Base-by-base conservation (phyloP, 768 basidiomycete genomes). In the Lactifluus subvellereus region DNA sequence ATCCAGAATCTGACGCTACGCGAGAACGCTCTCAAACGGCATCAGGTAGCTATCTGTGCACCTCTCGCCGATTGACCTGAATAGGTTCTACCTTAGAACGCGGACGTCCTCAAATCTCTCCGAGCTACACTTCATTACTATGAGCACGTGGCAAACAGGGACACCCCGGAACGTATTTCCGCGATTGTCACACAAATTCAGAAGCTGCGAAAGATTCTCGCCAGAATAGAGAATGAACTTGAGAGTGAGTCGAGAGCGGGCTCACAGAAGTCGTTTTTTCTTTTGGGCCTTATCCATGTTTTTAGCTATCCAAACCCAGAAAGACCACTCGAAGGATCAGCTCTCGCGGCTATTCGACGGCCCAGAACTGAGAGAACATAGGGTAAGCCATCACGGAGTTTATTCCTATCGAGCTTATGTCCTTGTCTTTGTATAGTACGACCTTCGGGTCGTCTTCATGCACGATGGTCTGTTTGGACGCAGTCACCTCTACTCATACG, bases 381-480 rank as follows among this genome's bases (percentile, higher is more conserved):
- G 79, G 66, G 89, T 84, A 62, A 38, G 80, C 75, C 43, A 52
- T 9, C 42, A 27, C 51, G 7, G 4, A 1, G 6, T 33, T 45
- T 53, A 22, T 37, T 6, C 27, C 13, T 54, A 18, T 5, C 32
- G 22, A 14, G 33, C 48, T 52, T 20, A 51, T 45, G 20, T 13
- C 42, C 30, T 30, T 18, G 43, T 43, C 18, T 43, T 16, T 49
- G 6, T 35, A n/a, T 11, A 92, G 89, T 94, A 92, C 69, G 89
- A 91, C 66, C 81, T 94, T 27, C 86, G 89, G 3, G 86, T 82
- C 8, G 90, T 91, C 5, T 78, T 92, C 43, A 77, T 90, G 51
- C 88, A 91, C 67, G 89, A 88, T 11, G 91, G 91, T 5, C 74
- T 90, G 37, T 86, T 84, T 47, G 91, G 91, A 9, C 78, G 91